These are phyloP conservation scores for Zygoascus hellenicus DNA, from an alignment of 1,139 yeast species.

Conservation along the genomic window DNA sequence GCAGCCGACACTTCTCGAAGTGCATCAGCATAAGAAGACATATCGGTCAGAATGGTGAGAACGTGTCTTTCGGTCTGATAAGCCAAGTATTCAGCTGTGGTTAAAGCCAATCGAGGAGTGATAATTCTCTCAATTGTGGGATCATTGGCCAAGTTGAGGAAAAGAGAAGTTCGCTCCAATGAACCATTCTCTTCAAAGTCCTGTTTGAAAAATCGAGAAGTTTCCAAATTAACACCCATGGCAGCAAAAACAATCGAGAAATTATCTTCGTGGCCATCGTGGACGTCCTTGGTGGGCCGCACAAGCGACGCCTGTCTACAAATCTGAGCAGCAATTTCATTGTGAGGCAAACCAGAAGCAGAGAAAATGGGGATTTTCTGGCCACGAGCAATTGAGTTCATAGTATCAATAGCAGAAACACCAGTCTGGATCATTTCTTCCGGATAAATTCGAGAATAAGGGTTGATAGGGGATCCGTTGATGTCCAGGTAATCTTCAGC, in stretches of 20 bases:
- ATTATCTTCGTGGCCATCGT: constrained; percentile 98
- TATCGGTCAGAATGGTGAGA: constrained; percentile 93
- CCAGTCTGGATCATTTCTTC: constrained; percentile 99
- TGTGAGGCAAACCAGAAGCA: constrained; percentile 98
- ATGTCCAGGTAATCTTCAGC: constrained; percentile 98
- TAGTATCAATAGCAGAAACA: constrained; percentile 95
- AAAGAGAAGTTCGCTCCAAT: constrained; percentile 92
- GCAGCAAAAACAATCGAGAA: constrained; percentile 99
- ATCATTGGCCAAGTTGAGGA: constrained; percentile 96
- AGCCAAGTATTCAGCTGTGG: constrained; percentile 97
- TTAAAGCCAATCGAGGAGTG: constrained; percentile 98
- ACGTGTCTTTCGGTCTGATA: constrained; percentile 99
- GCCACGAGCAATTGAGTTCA: constrained; percentile 99
- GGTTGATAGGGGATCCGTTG: constrained; percentile 98
- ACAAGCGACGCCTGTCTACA: constrained; percentile 99
- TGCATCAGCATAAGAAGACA: constrained; percentile 99
- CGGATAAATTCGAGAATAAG: constrained; percentile 96
- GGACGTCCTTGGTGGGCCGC: constrained; percentile 98
- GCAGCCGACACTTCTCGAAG: constrained; percentile 99
- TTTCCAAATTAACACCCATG: constrained; percentile 92
- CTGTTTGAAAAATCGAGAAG: constrained; percentile 92
- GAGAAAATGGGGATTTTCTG: constrained; percentile 98
- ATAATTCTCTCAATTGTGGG: constrained; percentile 99
- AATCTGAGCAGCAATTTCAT: constrained; percentile 98
- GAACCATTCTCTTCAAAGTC: constrained; percentile 99